Percentiles rank a stretch among this genome's conserved stretches.
Evolutionary conservation across 768 basidiomycete genomes (phyloP).

Genomic region (Serendipita vermifera): DNA sequence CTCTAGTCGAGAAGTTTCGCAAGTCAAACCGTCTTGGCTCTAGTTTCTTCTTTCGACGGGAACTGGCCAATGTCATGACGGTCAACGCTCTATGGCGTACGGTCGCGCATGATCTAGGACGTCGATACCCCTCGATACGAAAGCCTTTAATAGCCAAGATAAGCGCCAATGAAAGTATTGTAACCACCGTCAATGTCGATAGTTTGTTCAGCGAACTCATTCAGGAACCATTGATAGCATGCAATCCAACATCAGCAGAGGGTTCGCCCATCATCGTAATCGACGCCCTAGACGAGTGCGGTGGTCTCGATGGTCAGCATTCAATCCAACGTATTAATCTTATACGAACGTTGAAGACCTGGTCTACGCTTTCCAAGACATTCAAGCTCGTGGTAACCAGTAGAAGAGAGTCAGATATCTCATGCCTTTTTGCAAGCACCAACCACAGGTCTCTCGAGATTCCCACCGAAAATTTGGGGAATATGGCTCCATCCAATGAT

Average conservation of each 20-base stretch:
- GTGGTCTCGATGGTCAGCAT: not conserved
- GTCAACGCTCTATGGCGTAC: too few relatives aligned
- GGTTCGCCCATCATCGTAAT: not conserved
- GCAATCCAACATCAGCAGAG: not conserved
- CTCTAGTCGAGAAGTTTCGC: too few relatives aligned
- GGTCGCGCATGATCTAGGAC: too few relatives aligned
- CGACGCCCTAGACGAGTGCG: conserved; percentile 5
- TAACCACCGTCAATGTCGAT: too few relatives aligned
- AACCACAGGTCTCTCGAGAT: not conserved
- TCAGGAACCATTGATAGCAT: too few relatives aligned
- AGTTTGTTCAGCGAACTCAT: too few relatives aligned
- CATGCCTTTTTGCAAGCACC: not conserved
- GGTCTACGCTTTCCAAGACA: not conserved
- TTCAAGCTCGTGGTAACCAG: conserved; percentile 5
- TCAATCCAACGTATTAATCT: not conserved
- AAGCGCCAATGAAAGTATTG: too few relatives aligned
- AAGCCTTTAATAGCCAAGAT: too few relatives aligned
- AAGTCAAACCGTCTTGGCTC: too few relatives aligned
- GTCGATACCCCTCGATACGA: too few relatives aligned
- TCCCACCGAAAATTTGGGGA: not conserved
- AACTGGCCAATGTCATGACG: too few relatives aligned
- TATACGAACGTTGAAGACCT: not conserved
- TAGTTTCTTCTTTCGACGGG: too few relatives aligned
- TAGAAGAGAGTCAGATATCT: not conserved
- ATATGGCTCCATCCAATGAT: not conserved